These are phyloP conservation scores for Hypoxylon cercidicola DNA, from an alignment of 495 filamentous ascomycete genomes.

Conservation along the genomic window DNA sequence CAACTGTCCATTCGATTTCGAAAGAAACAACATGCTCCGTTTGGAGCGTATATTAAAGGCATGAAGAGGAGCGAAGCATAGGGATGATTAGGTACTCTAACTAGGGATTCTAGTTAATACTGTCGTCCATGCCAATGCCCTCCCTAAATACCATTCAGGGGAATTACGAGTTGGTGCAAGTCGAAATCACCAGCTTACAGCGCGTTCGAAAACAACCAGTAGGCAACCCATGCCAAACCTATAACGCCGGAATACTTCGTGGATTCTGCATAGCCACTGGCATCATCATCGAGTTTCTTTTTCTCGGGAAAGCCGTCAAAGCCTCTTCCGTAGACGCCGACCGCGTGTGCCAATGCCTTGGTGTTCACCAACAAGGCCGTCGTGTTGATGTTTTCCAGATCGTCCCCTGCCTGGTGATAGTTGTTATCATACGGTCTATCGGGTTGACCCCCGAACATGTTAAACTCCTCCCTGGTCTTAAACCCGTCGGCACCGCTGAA, in stretches of 20 bases:
- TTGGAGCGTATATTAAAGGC: neutral
- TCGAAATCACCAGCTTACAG: neutral
- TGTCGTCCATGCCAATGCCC: slow-evolving; percentile 14
- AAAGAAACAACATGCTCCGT: slow-evolving; percentile 3
- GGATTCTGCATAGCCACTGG: neutral
- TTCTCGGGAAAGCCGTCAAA: slow-evolving; percentile 18
- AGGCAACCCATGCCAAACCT: slow-evolving; percentile 5
- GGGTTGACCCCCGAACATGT: slow-evolving; percentile 36
- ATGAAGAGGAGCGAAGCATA: slow-evolving; percentile 12
- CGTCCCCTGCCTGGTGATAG: slow-evolving; percentile 32
- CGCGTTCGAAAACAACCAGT: slow-evolving; percentile 4
- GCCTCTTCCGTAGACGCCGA: slow-evolving; percentile 29
- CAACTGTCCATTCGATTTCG: neutral
- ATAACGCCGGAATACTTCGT: neutral
- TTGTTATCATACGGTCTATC: slow-evolving; percentile 26
- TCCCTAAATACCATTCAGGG: neutral
- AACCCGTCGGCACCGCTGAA: slow-evolving; percentile 59
- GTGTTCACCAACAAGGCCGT: slow-evolving; percentile 28
- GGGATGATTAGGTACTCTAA: slow-evolving; percentile 10
- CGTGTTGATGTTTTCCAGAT: slow-evolving; percentile 30
- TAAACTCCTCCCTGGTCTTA: slow-evolving; percentile 46
- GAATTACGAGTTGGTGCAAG: neutral
- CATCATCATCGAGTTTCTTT: neutral
- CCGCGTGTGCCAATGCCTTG: slow-evolving; percentile 33
- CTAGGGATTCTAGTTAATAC: slow-evolving; percentile 30